Evolutionary conservation across 441 rosid species (phyloP).

Genomic region (Isatis lusitanica): DNA sequence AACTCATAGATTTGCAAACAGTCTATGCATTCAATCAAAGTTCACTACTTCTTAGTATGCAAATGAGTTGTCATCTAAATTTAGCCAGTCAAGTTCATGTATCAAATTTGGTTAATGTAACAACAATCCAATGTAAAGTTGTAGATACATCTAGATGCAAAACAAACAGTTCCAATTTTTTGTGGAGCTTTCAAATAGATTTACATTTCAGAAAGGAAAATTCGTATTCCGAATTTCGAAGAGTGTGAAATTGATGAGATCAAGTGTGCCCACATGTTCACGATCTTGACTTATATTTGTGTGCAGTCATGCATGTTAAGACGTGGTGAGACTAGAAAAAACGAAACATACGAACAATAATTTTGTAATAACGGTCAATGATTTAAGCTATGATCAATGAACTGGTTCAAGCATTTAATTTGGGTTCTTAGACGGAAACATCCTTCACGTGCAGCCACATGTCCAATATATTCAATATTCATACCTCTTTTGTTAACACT

Average conservation of each 20-base stretch:
- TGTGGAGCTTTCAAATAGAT: neutral
- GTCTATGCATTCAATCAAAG: neutral
- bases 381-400: conserved; percentile 10
- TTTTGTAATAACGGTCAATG: conserved; percentile 29
- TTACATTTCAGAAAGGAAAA: conserved; percentile 10
- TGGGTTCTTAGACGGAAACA: conserved; percentile 24
- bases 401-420: conserved; percentile 23
- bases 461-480: conserved; percentile 7
- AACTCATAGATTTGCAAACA: neutral
- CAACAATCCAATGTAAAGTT: too few relatives aligned
- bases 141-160: neutral
- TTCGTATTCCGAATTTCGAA: neutral
- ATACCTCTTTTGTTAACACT: conserved; percentile 12
- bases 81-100: neutral
- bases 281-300: conserved; percentile 19
- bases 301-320: conserved; percentile 29
- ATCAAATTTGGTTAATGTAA: neutral
- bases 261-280: conserved; percentile 24
- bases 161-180: neutral
- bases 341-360: conserved; percentile 10
- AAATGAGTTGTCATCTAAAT: neutral
- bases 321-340: conserved; percentile 12
- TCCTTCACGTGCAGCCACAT: conserved; percentile 38
- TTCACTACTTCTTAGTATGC: neutral
- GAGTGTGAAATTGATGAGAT: conserved; percentile 36